Evolutionary conservation across 73 alveolate genomes (phyloP), one percentile per base, ranked within the genome.

Genomic region (Stentor coeruleus): DNA sequence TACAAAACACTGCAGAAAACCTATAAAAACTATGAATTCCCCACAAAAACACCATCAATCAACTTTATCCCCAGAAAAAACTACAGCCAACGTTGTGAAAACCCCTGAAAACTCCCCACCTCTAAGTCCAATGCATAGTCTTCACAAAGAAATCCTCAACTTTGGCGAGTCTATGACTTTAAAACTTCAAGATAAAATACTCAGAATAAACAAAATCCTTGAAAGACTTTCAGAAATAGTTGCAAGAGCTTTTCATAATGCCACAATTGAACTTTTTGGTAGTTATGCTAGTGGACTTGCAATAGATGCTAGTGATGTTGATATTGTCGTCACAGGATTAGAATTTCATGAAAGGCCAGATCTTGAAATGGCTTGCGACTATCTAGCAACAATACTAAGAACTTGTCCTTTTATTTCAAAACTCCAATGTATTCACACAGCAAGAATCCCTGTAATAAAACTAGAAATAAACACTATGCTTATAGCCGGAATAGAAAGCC

Each of bases 111-210:
- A n/a, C n/a, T n/a, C n/a, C n/a, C n/a, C n/a, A n/a, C n/a, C n/a
- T n/a, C n/a, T n/a, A n/a, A n/a, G n/a, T n/a, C n/a, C n/a, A n/a
- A 57, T 20, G 2, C 73, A 57, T 57, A 57, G 28, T 1, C 73
- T 57, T 57, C 73, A 57, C 73, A n/a, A 57, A 57, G 73, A 57
- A 57, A 57, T 57, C 73, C 73, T 57, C 15, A 57, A 57, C 15
- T 57, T 57, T 31, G 73, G 73, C 73, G 28, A 57, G 28, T n/a
- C 15, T 20, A 57, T 57, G 35, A 57, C 73, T 2, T 20, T 20
- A 57, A 57, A 20, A 20, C 15, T 31, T 0, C 15, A 57, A 1
- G 15, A n/a, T 20, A 57, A 31, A 57, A 57, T n/a, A n/a, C 28
- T 31, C 15, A 57, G 15, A 0, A 57, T 57, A 20, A 20, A 57